Percentiles rank a stretch among this genome's conserved stretches.
phyloP scores from a whole-genome alignment of 2,329 filamentous ascomycete genomes.

The Pseudopithomyces chartarum region DNA sequence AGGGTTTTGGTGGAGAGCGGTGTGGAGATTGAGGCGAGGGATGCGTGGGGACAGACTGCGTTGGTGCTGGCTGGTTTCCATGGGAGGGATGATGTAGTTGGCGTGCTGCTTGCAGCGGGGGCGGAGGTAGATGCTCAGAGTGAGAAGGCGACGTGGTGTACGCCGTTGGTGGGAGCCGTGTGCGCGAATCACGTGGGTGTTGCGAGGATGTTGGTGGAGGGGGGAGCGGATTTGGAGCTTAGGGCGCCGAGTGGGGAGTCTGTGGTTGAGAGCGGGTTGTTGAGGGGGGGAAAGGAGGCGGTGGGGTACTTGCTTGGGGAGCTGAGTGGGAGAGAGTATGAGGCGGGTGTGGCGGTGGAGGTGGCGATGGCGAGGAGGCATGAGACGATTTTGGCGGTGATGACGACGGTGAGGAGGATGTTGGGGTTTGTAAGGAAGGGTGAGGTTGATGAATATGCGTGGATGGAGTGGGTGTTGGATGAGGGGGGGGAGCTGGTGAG shows the following conservation, averaged over 20 bases:
- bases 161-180: slow-evolving; percentile 24
- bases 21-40: slow-evolving; percentile 16
- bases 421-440: slow-evolving; percentile 10
- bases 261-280: slow-evolving; percentile 20
- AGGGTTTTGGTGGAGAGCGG: slow-evolving; percentile 20
- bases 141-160: slow-evolving; percentile 10
- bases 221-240: slow-evolving; percentile 15
- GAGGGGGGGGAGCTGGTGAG: slow-evolving; percentile 24
- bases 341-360: slow-evolving; percentile 24
- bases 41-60: slow-evolving; percentile 16
- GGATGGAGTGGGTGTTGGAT: slow-evolving; percentile 27
- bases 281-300: slow-evolving; percentile 12
- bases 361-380: slow-evolving; percentile 21
- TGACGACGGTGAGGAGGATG: slow-evolving; percentile 17
- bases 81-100: slow-evolving; percentile 18
- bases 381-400: slow-evolving; percentile 14
- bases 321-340: slow-evolving; percentile 22
- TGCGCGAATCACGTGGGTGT: slow-evolving; percentile 13
- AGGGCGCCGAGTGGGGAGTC: slow-evolving; percentile 7
- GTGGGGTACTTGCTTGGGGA: slow-evolving; percentile 19
- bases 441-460: slow-evolving; percentile 10
- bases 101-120: slow-evolving; percentile 21
- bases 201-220: slow-evolving; percentile 14
- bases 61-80: slow-evolving; percentile 19
- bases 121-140: slow-evolving; percentile 21